Base-by-base conservation (phyloP, 2,329 filamentous ascomycete genomes). In the Trichoderma simmonsii region DNA sequence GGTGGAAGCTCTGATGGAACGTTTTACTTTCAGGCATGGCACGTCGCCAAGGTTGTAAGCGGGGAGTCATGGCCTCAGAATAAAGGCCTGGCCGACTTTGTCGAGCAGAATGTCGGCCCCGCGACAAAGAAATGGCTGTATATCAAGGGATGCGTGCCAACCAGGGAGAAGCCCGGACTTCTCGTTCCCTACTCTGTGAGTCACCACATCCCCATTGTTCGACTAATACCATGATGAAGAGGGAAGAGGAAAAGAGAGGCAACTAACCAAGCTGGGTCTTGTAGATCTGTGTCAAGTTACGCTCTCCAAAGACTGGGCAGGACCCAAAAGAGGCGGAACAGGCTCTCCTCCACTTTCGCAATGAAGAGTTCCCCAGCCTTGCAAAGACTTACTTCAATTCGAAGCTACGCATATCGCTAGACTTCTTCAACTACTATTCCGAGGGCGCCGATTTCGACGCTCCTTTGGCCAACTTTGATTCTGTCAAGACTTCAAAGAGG, bases 21-120 rank as follows among this genome's bases (percentile, higher is more conserved):
- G 36, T 72, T 72, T 54, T 72, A 72, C 65, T 72, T 72, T 63
- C 71, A 72, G 65, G 71, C 71, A 26, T 72, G 71, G 71, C 65
- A 70, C 48, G 28, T 70, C 51, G 60, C 64, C 71, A 62, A 62
- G 36, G 65, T 61, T 34, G 65, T 72, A 21, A 60, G 51, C 36
- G 71, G 60, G 24, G 71, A 72, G 71, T 70, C 71, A 36, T 72
- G 65, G 71, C 12, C 51, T 28, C 64, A 65, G 24, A 72, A 72
- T 34, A 72, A 72, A 54, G 71, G 7, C 18, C 32, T 72, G 15
- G 71, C 71, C 71, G 71, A 72, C 36, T 72, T 63, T 70, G 60
- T 72, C 71, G 71, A 72, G 65, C 71, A 72, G 24, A 64, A 72
- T 24, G 51, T 72, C 21, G 63, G 18, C 14, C 48, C 65, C 8